Conservation (phyloP, 2,329 filamentous ascomycete genomes). For the Ambrosiella cleistominuta region DNA sequence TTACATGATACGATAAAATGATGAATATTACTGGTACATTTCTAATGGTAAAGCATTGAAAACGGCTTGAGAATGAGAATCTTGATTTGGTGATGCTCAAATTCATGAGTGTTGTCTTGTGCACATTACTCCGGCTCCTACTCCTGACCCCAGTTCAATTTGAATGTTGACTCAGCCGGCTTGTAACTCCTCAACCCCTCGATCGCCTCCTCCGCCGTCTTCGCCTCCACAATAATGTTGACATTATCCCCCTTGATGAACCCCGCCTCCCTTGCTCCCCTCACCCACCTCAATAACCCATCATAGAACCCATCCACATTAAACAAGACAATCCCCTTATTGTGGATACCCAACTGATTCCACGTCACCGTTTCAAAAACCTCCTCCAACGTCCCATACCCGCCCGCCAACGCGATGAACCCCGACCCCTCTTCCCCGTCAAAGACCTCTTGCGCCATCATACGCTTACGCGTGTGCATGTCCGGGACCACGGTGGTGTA, state of each 20-base stretch:
- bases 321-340: constrained; percentile 57
- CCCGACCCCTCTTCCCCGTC: constrained; percentile 66
- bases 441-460: constrained; percentile 83
- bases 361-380: constrained; percentile 81
- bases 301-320: constrained; percentile 91
- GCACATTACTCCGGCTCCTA: constrained; percentile 19
- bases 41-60: not conserved
- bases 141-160: constrained; percentile 63
- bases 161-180: constrained; percentile 55
- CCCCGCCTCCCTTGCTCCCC: constrained; percentile 53
- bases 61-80: not conserved
- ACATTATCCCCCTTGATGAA: constrained; percentile 59
- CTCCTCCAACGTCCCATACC: constrained; percentile 92
- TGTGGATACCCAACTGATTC: constrained; percentile 93
- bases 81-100: not conserved
- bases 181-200: constrained; percentile 54
- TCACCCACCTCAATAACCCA: constrained; percentile 67
- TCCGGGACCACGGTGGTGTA: constrained; percentile 75
- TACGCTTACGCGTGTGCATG: constrained; percentile 89
- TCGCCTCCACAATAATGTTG: constrained; percentile 62
- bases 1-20: not conserved
- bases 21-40: constrained; percentile 1
- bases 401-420: constrained; percentile 76
- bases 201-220: constrained; percentile 54
- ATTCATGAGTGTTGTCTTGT: not conserved